Conservation (phyloP, 2,329 filamentous ascomycete genomes). For the Xylogone sp. region DNA sequence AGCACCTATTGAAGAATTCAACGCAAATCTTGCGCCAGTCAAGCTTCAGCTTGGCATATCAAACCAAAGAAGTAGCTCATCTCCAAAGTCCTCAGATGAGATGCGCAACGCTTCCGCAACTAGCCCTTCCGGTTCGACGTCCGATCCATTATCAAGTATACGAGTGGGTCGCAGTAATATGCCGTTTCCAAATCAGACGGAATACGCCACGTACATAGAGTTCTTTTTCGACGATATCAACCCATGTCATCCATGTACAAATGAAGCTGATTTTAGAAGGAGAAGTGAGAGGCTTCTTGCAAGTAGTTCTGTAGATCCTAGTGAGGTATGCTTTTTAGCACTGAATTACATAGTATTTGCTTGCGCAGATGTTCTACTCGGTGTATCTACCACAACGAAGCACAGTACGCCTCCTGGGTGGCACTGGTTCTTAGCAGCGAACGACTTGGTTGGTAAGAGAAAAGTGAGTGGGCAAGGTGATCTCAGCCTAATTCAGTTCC, state of each 20-base stretch:
- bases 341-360: neutral
- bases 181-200: neutral
- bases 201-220: neutral
- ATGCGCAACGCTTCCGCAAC: neutral
- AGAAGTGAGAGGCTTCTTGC: neutral
- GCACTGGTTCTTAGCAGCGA: neutral
- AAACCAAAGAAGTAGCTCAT: neutral
- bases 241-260: neutral
- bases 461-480: neutral
- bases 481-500: neutral
- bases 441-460: neutral
- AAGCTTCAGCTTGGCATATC: neutral
- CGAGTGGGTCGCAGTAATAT: neutral
- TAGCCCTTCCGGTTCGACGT: neutral
- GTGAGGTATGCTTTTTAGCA: neutral
- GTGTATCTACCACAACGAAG: neutral
- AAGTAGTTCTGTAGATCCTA: neutral
- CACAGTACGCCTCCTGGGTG: neutral
- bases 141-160: neutral
- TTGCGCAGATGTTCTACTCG: neutral
- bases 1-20: neutral
- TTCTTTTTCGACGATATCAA: neutral
- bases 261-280: neutral
- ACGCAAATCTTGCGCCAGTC: neutral
- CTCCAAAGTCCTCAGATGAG: neutral